Evolutionary conservation across 2,329 filamentous ascomycete genomes (phyloP).

Genomic region (Ustilaginoidea virens): DNA sequence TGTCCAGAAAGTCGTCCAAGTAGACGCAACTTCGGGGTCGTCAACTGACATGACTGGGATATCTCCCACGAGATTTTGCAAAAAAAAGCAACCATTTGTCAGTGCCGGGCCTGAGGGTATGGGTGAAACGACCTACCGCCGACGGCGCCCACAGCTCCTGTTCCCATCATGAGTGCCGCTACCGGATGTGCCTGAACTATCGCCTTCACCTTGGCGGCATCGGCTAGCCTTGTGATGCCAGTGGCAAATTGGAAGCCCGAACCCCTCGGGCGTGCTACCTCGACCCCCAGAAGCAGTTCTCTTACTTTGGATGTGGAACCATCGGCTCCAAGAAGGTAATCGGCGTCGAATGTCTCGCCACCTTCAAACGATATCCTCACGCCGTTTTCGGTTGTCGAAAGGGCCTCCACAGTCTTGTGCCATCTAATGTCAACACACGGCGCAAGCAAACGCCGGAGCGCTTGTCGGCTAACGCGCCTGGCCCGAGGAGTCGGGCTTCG

Average conservation of each 20-base stretch:
- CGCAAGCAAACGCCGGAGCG: constrained; percentile 16
- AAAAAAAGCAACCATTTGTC: neutral
- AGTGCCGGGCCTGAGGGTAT: neutral
- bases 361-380: constrained; percentile 12
- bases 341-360: constrained; percentile 7
- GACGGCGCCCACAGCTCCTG: constrained; percentile 12
- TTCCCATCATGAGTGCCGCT: constrained; percentile 14
- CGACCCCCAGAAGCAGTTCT: constrained; percentile 13
- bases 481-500: constrained; percentile 16
- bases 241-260: constrained; percentile 16
- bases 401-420: constrained; percentile 10
- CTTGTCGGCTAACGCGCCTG: constrained; percentile 18
- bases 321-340: constrained; percentile 16
- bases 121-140: constrained; percentile 16
- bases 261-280: constrained; percentile 11
- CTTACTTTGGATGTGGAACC: constrained; percentile 16
- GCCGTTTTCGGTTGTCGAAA: constrained; percentile 3
- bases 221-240: constrained; percentile 11
- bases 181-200: constrained; percentile 16
- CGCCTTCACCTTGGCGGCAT: constrained; percentile 11
- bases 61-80: too few relatives aligned
- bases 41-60: constrained; percentile 10
- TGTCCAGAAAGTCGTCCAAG: constrained; percentile 20
- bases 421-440: constrained; percentile 18
- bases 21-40: constrained; percentile 9